Evolutionary conservation across 78 protist species (phyloP).

Genomic region (Guillardia theta): DNA sequence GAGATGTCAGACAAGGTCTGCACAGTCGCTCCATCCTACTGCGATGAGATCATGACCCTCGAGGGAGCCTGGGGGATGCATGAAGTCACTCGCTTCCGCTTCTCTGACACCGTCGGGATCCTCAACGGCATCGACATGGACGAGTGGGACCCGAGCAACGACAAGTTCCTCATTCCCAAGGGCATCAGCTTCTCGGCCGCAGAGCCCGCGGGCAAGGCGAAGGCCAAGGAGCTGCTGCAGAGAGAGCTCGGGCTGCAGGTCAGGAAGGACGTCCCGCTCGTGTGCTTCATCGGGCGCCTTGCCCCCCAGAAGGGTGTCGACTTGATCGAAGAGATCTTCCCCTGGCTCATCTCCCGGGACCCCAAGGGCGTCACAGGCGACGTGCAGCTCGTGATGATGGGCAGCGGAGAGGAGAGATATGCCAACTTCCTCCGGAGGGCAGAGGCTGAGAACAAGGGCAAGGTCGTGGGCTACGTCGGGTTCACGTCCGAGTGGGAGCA

Average conservation of each 20-base stretch:
- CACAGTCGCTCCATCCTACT: constrained; percentile 19
- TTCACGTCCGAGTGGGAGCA: background rate
- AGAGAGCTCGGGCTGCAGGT: constrained; percentile 9
- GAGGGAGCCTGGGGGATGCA: constrained; percentile 36
- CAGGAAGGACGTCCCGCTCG: background rate
- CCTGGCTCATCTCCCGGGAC: background rate
- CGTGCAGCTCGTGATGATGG: constrained; percentile 22
- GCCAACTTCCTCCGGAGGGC: constrained; percentile 30
- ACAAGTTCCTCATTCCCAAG: constrained; percentile 7
- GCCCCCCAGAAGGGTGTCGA: constrained; percentile 42
- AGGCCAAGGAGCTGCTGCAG: constrained; percentile 4
- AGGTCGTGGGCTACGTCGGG: constrained; percentile 14
- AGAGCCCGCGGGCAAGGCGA: background rate
- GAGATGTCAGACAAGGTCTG: constrained; percentile 7
- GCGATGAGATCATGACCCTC: background rate
- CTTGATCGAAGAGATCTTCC: constrained; percentile 6
- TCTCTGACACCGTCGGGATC: background rate
- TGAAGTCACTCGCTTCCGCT: background rate
- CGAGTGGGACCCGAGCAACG: constrained; percentile 21
- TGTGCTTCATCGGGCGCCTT: background rate
- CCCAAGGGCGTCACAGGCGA: constrained; percentile 17
- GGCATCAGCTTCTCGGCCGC: background rate
- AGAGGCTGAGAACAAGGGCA: constrained; percentile 28
- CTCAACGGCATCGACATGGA: background rate
- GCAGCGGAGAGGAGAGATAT: constrained; percentile 27